Percentiles rank a stretch among this genome's conserved stretches.
These are phyloP conservation scores for Salicornia ramosissima DNA, from an alignment of 148 eudicot genomes.

Conservation along the genomic window DNA sequence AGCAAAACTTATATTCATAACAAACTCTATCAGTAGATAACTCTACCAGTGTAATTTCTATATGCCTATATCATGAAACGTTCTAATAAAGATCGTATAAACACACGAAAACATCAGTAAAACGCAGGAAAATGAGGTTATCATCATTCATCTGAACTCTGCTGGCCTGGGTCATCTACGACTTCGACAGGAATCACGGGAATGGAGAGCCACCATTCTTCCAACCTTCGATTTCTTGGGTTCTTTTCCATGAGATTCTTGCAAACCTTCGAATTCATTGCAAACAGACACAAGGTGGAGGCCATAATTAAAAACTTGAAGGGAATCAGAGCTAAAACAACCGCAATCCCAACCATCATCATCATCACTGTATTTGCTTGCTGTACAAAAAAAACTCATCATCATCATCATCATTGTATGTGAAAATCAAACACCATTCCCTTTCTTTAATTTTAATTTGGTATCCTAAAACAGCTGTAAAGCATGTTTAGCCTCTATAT, in stretches of 20 bases:
- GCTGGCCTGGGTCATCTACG: slow-evolving; percentile 36
- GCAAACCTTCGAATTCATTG: slow-evolving; percentile 36
- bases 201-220: slow-evolving; percentile 97
- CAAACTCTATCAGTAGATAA: too few species aligned
- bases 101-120: too few species aligned
- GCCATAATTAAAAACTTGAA: slow-evolving; percentile 58
- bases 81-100: too few species aligned
- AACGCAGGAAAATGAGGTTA: neutral
- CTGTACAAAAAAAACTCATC: slow-evolving; percentile 31
- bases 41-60: too few species aligned
- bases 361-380: slow-evolving; percentile 60
- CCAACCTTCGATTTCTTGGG: slow-evolving; percentile 51
- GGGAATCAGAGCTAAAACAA: slow-evolving; percentile 52
- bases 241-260: slow-evolving; percentile 32
- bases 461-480: too few species aligned
- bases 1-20: too few species aligned
- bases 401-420: too few species aligned
- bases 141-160: slow-evolving; percentile 12
- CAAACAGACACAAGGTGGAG: slow-evolving; percentile 35
- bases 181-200: slow-evolving; percentile 67
- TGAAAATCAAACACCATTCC: too few species aligned
- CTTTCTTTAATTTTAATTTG: too few species aligned
- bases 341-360: slow-evolving; percentile 39
- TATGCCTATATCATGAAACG: too few species aligned
- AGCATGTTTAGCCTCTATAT: too few species aligned